Evolutionary conservation across 202 grass and related monocot species (phyloP).

Genomic region (Schoenoplectus triqueter): DNA sequence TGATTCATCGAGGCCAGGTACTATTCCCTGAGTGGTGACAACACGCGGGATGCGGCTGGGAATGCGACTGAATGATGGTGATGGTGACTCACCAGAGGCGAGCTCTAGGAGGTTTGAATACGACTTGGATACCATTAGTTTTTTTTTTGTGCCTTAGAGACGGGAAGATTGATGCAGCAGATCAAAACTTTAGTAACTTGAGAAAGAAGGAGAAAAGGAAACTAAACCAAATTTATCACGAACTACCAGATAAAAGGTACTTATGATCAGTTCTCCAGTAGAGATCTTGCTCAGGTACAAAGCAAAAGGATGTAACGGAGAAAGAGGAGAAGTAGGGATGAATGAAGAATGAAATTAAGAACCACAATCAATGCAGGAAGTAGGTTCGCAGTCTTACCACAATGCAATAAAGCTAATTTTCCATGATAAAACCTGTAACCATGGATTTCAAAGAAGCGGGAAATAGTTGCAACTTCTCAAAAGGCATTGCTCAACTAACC

Average conservation of each 20-base stretch:
- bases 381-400: not conserved
- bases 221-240: not conserved
- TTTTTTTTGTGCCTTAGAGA: not conserved
- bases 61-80: conserved; percentile 55
- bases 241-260: too few species aligned
- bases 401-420: not conserved
- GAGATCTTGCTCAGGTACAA: not conserved
- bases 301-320: not conserved
- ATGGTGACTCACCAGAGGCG: conserved; percentile 56
- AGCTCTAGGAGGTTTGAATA: conserved; percentile 89
- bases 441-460: conserved; percentile 29
- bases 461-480: conserved; percentile 18
- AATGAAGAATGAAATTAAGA: conserved; percentile 21
- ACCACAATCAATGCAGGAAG: conserved; percentile 17
- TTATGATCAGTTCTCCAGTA: too few species aligned
- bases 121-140: conserved; percentile 80
- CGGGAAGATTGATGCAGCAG: not conserved
- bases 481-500: conserved; percentile 32
- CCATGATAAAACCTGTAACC: conserved; percentile 1
- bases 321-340: not conserved
- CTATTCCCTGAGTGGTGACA: conserved; percentile 71
- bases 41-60: conserved; percentile 67
- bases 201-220: not conserved
- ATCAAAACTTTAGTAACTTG: not conserved
- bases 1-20: conserved; percentile 74